Evolutionary conservation across 2,329 filamentous ascomycete species (phyloP), one percentile per base, ranked within the genome.

Genomic region (Claviceps spartinae): DNA sequence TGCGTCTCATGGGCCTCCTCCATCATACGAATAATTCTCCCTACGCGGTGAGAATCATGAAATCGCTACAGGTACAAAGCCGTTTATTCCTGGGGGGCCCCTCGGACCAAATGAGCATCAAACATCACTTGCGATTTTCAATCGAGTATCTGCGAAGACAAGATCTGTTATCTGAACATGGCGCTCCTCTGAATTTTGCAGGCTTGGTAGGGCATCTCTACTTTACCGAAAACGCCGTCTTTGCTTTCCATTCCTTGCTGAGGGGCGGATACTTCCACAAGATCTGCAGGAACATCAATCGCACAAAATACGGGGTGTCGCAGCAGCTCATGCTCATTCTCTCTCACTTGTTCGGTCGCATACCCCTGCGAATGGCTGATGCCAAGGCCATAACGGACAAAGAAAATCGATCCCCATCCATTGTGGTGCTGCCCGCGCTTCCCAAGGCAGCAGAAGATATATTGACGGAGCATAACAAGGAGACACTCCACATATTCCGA

Each of bases 71-170:
- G 0, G 84, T 83, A 0, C 82, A 88, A 58, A 81, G 81, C 3
- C 74, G 82, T 34, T 66, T 90, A 6, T 88, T 83, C 56, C 72
- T 90, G 2, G 85, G 85, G 45, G 84, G 85, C 0, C 72, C 80
- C 2, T 78, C 81, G 43, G 79, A 81, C 49, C 82, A 81, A 59
- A 78, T 83, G 62, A 78, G 85, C 1, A 79, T 88, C 1, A 74
- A 85, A 49, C 86, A 91, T 62, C 85, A 90, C 60, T 65, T 91
- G 6, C 78, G 86, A 3, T 91, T 91, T 64, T 89, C 85, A 0
- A 85, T 91, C 45, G 86, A 91, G 57, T 91, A 88, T 58, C 72
- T 91, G 1, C 76, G 85, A 20, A 73, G 83, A 38, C 82, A 88
- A 58, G 71, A 78, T 44, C 75, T 91, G 0, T 70, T 91, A 8